A percentile compares a stretch with the other conserved stretches of the same genome.
These are phyloP conservation scores for Cardiospermum halicacabum DNA, from an alignment of 345 rosid genomes.

Conservation along the genomic window DNA sequence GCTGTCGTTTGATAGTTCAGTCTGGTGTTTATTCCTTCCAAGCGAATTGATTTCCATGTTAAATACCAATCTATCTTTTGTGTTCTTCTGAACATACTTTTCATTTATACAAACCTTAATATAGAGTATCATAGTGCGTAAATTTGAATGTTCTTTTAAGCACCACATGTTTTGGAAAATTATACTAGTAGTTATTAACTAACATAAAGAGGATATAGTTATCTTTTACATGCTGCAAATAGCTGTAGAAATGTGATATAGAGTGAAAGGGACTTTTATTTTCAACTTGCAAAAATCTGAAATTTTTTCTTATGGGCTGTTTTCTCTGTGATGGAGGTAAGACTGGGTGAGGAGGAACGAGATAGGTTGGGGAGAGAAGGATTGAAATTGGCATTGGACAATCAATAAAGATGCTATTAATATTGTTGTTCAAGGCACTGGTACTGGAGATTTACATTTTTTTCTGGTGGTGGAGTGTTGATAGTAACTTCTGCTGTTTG, in stretches of 20 bases:
- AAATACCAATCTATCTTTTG: neutral
- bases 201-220: neutral
- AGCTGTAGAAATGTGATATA: neutral
- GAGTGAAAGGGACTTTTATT: neutral
- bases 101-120: too few species aligned
- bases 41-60: neutral
- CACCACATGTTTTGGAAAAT: too few species aligned
- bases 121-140: too few species aligned
- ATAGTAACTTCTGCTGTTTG: neutral
- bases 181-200: too few species aligned
- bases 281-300: neutral
- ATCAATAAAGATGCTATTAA: neutral
- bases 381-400: neutral
- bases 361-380: neutral
- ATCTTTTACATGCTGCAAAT: neutral
- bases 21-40: neutral
- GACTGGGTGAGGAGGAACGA: neutral
- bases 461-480: neutral
- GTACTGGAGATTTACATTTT: neutral
- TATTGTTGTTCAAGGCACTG: neutral
- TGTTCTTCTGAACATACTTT: neutral
- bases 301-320: neutral
- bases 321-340: neutral
- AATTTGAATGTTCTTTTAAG: too few species aligned
- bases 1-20: neutral